phyloP scores from a whole-genome alignment of 2,329 filamentous ascomycete genomes.

The Cladosporium sp. region DNA sequence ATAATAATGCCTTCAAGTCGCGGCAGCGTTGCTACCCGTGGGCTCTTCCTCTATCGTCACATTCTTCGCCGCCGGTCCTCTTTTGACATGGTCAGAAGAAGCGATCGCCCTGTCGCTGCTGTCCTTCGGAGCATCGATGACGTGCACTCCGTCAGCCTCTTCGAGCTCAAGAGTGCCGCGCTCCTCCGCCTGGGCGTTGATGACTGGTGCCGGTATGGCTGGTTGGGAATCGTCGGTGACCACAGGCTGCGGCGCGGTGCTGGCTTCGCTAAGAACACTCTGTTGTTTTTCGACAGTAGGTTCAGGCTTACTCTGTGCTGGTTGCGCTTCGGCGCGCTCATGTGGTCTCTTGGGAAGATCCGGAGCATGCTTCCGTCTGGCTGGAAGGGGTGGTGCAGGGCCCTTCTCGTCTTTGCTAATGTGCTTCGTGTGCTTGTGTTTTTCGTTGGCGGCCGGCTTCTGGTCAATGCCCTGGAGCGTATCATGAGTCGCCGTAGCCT shows the following conservation, averaged over 20 bases:
- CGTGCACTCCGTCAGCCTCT: conserved; percentile 11
- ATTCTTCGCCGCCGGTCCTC: background rate
- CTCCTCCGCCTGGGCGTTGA: conserved; percentile 11
- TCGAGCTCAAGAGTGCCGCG: conserved; percentile 16
- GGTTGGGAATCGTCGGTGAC: background rate
- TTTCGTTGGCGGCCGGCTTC: background rate
- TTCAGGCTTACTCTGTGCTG: background rate
- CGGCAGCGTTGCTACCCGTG: background rate
- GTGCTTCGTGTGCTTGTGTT: background rate
- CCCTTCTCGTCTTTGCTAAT: background rate
- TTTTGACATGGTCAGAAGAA: background rate
- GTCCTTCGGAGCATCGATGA: conserved; percentile 6
- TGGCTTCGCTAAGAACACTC: background rate
- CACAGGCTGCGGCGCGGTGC: background rate
- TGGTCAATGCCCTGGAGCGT: background rate
- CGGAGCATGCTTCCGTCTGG: conserved; percentile 6
- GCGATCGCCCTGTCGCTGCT: background rate
- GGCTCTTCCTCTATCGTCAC: conserved; percentile 7
- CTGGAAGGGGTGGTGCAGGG: conserved; percentile 17
- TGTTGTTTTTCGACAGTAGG: background rate
- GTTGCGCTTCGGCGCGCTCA: background rate
- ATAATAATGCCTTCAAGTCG: background rate
- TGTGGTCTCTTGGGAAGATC: conserved; percentile 1
- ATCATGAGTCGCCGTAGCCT: background rate
- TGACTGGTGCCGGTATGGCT: conserved; percentile 2